A percentile compares a stretch with the other conserved stretches of the same genome.
phyloP scores from a whole-genome alignment of 495 filamentous ascomycete species.

The Penicillium antarcticum region DNA sequence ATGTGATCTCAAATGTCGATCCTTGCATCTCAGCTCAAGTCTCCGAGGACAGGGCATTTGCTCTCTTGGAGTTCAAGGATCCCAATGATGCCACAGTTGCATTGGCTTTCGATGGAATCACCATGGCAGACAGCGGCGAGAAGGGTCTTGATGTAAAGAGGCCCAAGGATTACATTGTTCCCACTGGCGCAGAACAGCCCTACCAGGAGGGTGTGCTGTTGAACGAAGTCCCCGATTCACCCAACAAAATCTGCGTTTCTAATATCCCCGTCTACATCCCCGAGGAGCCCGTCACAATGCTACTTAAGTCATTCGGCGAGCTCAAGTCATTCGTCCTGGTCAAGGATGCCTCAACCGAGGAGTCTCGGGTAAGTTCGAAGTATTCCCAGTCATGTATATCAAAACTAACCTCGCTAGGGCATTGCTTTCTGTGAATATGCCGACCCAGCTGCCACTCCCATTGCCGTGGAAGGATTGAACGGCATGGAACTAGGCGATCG shows the following conservation, averaged over 20 bases:
- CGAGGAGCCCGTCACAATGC: conserved; percentile 87
- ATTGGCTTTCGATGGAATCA: conserved; percentile 82
- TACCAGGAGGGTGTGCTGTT: conserved; percentile 76
- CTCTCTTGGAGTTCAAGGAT: conserved; percentile 87
- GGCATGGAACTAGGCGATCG: conserved; percentile 88
- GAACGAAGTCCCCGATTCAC: conserved; percentile 80
- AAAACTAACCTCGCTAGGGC: conserved; percentile 55
- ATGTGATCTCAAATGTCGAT: conserved; percentile 78
- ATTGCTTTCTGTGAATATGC: conserved; percentile 96
- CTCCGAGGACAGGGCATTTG: conserved; percentile 72
- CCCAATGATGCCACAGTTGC: conserved; percentile 86
- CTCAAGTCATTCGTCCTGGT: conserved; percentile 90
- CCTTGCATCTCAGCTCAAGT: conserved; percentile 85
- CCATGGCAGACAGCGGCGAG: conserved; percentile 68
- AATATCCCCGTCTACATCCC: conserved; percentile 84
- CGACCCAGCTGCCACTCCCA: conserved; percentile 71
- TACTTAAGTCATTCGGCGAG: conserved; percentile 85
- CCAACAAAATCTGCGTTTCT: conserved; percentile 90
- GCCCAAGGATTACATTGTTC: conserved; percentile 97
- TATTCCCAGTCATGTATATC: conserved; percentile 1
- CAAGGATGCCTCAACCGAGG: conserved; percentile 80
- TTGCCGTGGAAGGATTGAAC: conserved; percentile 88
- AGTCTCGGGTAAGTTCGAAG: conserved; percentile 71
- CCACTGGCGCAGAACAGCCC: conserved; percentile 72
- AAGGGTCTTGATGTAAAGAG: conserved; percentile 77